A percentile compares a stretch with the other conserved stretches of the same genome.
Evolutionary conservation across 495 filamentous ascomycete genomes (phyloP).

Genomic region (Daldinia grandis): DNA sequence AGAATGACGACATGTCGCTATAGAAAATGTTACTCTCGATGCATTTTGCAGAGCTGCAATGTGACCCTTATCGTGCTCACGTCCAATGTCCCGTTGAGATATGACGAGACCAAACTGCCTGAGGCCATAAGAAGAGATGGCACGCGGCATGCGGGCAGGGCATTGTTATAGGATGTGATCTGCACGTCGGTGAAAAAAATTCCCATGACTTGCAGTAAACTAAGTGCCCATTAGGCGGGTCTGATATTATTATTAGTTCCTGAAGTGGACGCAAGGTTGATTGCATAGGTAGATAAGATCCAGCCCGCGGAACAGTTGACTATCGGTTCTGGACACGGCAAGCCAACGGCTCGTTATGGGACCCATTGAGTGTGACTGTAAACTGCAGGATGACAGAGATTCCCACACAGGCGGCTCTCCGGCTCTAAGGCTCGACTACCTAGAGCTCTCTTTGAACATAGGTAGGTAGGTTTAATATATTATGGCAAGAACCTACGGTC

Average conservation of each 20-base stretch:
- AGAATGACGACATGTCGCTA: slow-evolving; percentile 36
- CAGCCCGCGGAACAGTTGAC: slow-evolving; percentile 19
- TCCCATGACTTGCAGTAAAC: slow-evolving; percentile 41
- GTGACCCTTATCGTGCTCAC: slow-evolving; percentile 28
- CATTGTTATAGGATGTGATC: slow-evolving; percentile 33
- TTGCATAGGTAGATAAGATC: slow-evolving; percentile 36
- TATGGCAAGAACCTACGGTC: background rate
- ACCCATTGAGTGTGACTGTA: slow-evolving; percentile 17
- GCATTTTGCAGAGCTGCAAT: slow-evolving; percentile 30
- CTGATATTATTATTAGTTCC: slow-evolving; percentile 37
- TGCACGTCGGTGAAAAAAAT: slow-evolving; percentile 41
- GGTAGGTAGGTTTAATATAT: slow-evolving; percentile 2
- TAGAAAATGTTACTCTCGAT: slow-evolving; percentile 28
- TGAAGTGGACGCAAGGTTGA: slow-evolving; percentile 22
- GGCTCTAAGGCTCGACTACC: slow-evolving; percentile 7
- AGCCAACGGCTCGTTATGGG: slow-evolving; percentile 19
- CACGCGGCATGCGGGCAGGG: slow-evolving; percentile 30
- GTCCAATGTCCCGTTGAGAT: slow-evolving; percentile 28
- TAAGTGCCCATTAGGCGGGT: slow-evolving; percentile 23
- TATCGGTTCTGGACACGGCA: slow-evolving; percentile 37
- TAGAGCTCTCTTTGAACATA: slow-evolving; percentile 20
- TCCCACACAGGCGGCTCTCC: slow-evolving; percentile 36
- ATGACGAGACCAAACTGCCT: slow-evolving; percentile 29
- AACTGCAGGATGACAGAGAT: slow-evolving; percentile 37
- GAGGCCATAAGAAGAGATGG: slow-evolving; percentile 22